Evolutionary conservation across 345 rosid species (phyloP).

Genomic region (Nephelium lappaceum): DNA sequence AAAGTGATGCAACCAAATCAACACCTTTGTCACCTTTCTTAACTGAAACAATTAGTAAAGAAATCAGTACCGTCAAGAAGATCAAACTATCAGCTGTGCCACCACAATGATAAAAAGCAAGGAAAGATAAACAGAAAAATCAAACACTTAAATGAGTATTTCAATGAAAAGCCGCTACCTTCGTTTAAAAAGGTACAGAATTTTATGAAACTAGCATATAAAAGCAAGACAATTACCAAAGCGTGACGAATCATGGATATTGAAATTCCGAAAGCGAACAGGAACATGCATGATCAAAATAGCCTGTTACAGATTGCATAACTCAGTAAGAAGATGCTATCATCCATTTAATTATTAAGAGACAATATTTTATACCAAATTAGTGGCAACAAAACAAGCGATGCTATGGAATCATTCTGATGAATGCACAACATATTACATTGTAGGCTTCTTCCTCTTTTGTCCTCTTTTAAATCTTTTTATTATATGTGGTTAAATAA

Average conservation of each 20-base stretch:
- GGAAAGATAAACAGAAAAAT: background rate
- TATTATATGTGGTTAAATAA: background rate
- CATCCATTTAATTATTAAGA: background rate
- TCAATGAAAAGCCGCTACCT: background rate
- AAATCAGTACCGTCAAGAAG: conserved; percentile 10
- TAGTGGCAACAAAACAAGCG: background rate
- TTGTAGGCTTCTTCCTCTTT: background rate
- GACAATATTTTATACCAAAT: background rate
- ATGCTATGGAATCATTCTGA: background rate
- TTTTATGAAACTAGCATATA: conserved; percentile 1
- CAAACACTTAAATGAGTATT: conserved; percentile 2
- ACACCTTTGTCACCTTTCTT: conserved; percentile 73
- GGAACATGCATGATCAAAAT: conserved; percentile 87
- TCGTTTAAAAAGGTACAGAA: background rate
- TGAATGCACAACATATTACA: background rate
- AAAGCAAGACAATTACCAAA: conserved; percentile 61
- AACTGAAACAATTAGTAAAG: conserved; percentile 45
- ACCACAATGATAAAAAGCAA: background rate
- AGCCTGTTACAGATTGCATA: conserved; percentile 57
- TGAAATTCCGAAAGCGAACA: conserved; percentile 70
- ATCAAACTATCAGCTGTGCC: conserved; percentile 2
- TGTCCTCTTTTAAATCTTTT: background rate
- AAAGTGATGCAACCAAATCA: conserved; percentile 85
- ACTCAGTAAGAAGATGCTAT: conserved; percentile 14
- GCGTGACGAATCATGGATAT: conserved; percentile 51